These are phyloP conservation scores for Marchantia polymorpha DNA, from an alignment of 225 moss, liverwort and hornwort species.

Conservation along the genomic window DNA sequence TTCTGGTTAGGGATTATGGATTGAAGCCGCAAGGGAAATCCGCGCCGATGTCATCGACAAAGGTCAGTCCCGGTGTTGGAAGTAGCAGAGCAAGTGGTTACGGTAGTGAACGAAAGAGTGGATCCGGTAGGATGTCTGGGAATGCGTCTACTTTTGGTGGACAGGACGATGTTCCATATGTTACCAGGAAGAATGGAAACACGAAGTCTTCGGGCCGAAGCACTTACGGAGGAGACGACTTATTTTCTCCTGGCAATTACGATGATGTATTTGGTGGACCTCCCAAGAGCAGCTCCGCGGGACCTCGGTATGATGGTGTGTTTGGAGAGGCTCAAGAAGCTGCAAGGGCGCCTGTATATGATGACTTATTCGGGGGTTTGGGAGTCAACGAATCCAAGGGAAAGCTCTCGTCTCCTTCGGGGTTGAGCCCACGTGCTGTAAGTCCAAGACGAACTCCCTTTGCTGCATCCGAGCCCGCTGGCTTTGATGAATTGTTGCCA, in stretches of 20 bases:
- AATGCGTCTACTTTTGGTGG: conserved; percentile 37
- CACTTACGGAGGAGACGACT: conserved; percentile 40
- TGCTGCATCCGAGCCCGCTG: conserved; percentile 19
- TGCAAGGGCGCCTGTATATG: conserved; percentile 54
- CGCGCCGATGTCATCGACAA: conserved; percentile 73
- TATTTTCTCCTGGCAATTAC: conserved; percentile 36
- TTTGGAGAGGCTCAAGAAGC: conserved; percentile 40
- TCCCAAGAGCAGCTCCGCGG: conserved; percentile 40
- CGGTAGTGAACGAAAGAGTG: conserved; percentile 38
- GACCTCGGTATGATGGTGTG: conserved; percentile 41
- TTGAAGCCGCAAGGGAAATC: conserved; percentile 92
- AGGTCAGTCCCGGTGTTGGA: conserved; percentile 34
- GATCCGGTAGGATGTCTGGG: conserved; percentile 50
- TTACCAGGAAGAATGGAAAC: conserved; percentile 45
- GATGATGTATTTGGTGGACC: conserved; percentile 65
- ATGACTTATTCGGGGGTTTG: conserved; percentile 70
- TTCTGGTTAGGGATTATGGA: conserved; percentile 94
- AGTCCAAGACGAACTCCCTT: conserved; percentile 40
- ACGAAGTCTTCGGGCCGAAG: conserved; percentile 48
- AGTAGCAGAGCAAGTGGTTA: conserved; percentile 23
- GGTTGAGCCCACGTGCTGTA: conserved; percentile 36
- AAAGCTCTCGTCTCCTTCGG: conserved; percentile 33
- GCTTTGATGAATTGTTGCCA: conserved; percentile 45
- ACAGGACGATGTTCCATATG: conserved; percentile 46
- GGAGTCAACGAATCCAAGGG: conserved; percentile 51